These are phyloP conservation scores for Torrubiella hemipterigena DNA, from an alignment of 2,329 filamentous ascomycete species.

Conservation along the genomic window DNA sequence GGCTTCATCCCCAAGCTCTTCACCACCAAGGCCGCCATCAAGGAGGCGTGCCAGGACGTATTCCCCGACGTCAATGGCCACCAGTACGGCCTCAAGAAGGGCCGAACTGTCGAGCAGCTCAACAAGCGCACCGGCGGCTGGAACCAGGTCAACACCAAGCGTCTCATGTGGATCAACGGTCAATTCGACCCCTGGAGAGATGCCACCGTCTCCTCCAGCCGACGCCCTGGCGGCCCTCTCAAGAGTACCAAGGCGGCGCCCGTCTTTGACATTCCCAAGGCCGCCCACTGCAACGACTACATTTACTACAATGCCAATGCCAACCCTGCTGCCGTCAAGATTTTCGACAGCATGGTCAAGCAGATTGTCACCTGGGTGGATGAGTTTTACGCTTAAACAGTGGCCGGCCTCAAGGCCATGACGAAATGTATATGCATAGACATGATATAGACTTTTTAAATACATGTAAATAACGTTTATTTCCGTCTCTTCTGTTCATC, in stretches of 20 bases:
- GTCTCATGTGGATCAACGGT: constrained; percentile 4
- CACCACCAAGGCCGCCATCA: background rate
- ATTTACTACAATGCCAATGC: constrained; percentile 53
- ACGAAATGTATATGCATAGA: no score
- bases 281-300: constrained; percentile 46
- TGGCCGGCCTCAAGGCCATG: no score
- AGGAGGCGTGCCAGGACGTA: background rate
- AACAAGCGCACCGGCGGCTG: constrained; percentile 7
- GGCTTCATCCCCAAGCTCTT: constrained; percentile 1
- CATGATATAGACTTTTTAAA: no score
- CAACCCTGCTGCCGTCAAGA: constrained; percentile 41
- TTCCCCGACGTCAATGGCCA: background rate
- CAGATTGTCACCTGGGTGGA: constrained; percentile 53
- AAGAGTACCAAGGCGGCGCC: constrained; percentile 34
- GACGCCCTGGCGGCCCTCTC: constrained; percentile 11
- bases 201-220: constrained; percentile 2
- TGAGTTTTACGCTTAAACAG: constrained; percentile 40
- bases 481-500: no score
- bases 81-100: constrained; percentile 19
- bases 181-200: constrained; percentile 4
- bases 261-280: constrained; percentile 20
- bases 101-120: constrained; percentile 23
- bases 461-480: no score
- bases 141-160: constrained; percentile 3
- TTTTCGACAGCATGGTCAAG: constrained; percentile 39